A percentile compares a stretch with the other conserved stretches of the same genome.
Evolutionary conservation across 352 stramenopile genomes (phyloP).

Genomic region (Sclerospora graminicola): DNA sequence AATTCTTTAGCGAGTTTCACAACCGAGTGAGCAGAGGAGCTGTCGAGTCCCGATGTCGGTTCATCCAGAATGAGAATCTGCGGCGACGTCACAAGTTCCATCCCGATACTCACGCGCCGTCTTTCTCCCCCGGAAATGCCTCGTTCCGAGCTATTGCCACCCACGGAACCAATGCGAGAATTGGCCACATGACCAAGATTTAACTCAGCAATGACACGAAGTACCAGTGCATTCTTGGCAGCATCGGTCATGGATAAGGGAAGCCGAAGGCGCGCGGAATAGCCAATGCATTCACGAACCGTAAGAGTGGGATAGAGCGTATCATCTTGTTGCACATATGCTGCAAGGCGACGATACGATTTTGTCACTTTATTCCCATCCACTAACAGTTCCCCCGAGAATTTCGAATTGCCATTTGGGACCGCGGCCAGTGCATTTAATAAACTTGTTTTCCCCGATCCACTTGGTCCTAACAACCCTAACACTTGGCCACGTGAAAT

Average conservation of each 20-base stretch:
- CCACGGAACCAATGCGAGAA: conserved; percentile 38
- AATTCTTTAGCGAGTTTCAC: conserved; percentile 84
- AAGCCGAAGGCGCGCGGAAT: conserved; percentile 71
- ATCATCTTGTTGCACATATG: conserved; percentile 86
- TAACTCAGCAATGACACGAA: conserved; percentile 59
- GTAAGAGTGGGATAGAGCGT: conserved; percentile 74
- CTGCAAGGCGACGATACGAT: conserved; percentile 61
- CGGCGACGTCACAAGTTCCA: conserved; percentile 87
- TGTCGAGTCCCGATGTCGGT: conserved; percentile 89
- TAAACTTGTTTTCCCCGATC: conserved; percentile 77
- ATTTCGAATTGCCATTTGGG: conserved; percentile 50
- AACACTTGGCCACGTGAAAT: conserved; percentile 51
- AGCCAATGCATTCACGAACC: conserved; percentile 74
- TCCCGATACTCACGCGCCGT: conserved; percentile 88
- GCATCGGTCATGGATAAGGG: conserved; percentile 33
- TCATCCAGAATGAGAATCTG: conserved; percentile 88
- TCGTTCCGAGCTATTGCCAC: conserved; percentile 29
- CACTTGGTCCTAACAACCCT: conserved; percentile 61
- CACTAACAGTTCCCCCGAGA: conserved; percentile 48
- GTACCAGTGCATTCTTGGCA: conserved; percentile 57
- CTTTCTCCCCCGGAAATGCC: conserved; percentile 91
- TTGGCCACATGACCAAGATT: conserved; percentile 60
- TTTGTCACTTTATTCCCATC: conserved; percentile 45
- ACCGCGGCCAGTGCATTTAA: conserved; percentile 66
- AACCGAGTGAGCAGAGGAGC: conserved; percentile 80